Evolutionary conservation across 768 basidiomycete genomes (phyloP).

Genomic region (Mycena latifolia): DNA sequence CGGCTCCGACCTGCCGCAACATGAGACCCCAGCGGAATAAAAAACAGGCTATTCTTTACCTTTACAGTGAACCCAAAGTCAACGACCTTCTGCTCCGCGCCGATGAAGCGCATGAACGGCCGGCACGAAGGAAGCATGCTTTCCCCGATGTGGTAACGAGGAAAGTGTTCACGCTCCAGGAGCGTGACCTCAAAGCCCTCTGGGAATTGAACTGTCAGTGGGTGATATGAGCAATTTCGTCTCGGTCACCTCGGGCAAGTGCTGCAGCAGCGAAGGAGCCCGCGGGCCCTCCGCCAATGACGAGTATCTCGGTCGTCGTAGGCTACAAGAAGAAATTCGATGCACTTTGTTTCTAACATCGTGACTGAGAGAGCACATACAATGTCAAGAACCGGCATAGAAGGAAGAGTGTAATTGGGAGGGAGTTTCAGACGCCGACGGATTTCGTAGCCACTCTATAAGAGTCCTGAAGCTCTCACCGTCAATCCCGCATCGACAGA

Average conservation of each 20-base stretch:
- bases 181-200: constrained; percentile 42
- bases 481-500: no score
- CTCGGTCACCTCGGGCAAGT: constrained; percentile 38
- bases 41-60: neutral
- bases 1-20: no score
- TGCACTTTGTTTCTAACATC: no score
- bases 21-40: no score
- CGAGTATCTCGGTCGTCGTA: constrained; percentile 3
- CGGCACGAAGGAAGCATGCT: constrained; percentile 34
- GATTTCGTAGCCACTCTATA: no score
- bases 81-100: constrained; percentile 37
- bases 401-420: no score
- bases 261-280: constrained; percentile 44
- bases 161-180: constrained; percentile 41
- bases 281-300: constrained; percentile 43
- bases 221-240: no score
- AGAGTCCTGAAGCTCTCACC: no score
- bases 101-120: constrained; percentile 45
- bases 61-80: constrained; percentile 43
- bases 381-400: no score
- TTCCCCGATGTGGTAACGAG: constrained; percentile 32
- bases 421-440: no score
- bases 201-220: neutral
- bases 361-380: no score
- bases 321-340: no score